A percentile compares a stretch with the other conserved stretches of the same genome.
Conservation (phyloP, 1,284 basidiomycete species). For the Heterobasidion parviporum region DNA sequence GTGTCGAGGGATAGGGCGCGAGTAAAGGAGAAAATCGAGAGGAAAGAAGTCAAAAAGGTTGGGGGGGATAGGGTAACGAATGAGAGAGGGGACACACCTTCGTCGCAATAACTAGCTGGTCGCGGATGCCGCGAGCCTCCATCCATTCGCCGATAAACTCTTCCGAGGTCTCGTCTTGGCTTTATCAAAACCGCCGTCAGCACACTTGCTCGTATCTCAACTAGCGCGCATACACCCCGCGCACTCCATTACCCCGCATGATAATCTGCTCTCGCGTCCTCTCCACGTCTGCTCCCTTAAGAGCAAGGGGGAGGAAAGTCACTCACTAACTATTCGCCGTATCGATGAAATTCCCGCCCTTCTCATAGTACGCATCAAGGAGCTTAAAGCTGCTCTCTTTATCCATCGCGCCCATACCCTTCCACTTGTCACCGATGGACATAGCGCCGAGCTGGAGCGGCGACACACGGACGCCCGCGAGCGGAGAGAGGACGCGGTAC, state of each 20-base stretch:
- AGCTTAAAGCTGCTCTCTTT: constrained; percentile 3
- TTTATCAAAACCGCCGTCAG: neutral
- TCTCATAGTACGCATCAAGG: constrained; percentile 1
- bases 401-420: constrained; percentile 1
- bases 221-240: too few species aligned
- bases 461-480: neutral
- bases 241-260: too few species aligned
- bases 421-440: constrained; percentile 3
- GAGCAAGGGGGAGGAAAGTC: too few species aligned
- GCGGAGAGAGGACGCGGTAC: constrained; percentile 1
- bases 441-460: constrained; percentile 1
- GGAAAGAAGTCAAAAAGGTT: too few species aligned
- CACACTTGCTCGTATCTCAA: too few species aligned
- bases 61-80: neutral
- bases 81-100: constrained; percentile 20
- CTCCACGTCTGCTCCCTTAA: too few species aligned
- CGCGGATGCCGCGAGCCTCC: constrained; percentile 29
- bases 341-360: constrained; percentile 5
- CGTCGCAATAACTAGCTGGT: constrained; percentile 38
- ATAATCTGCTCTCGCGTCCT: too few species aligned
- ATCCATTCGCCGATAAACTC: constrained; percentile 39
- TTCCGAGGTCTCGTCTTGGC: constrained; percentile 31
- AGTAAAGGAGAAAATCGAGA: too few species aligned
- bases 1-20: too few species aligned
- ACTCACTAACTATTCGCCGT: constrained; percentile 5